These are phyloP conservation scores for Porodaedalea pini DNA, from an alignment of 1,284 basidiomycete species.

Conservation along the genomic window DNA sequence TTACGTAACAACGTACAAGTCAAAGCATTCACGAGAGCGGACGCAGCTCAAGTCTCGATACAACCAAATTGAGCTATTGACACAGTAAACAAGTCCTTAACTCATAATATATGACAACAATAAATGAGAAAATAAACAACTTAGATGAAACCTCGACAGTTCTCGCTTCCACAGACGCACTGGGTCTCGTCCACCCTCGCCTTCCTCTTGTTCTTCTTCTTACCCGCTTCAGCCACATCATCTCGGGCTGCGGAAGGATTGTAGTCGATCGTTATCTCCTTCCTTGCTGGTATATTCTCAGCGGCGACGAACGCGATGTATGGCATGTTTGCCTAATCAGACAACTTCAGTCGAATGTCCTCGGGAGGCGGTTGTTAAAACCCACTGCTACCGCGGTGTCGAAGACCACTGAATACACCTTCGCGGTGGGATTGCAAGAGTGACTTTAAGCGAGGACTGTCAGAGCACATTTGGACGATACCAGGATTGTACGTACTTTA, in stretches of 20 bases:
- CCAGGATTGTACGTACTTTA: background rate
- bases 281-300: conserved; percentile 42
- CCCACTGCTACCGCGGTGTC: conserved; percentile 55
- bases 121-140: background rate
- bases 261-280: conserved; percentile 65
- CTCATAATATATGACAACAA: background rate
- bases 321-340: conserved; percentile 48
- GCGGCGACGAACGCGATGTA: conserved; percentile 57
- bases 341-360: background rate
- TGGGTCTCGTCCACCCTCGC: conserved; percentile 20
- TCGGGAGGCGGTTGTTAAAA: background rate
- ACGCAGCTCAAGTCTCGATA: no score
- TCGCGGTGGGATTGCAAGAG: conserved; percentile 58
- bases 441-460: conserved; percentile 40
- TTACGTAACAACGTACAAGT: no score
- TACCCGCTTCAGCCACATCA: conserved; percentile 16
- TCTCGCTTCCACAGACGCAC: conserved; percentile 13
- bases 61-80: no score
- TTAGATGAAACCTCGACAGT: conserved; percentile 18
- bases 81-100: no score
- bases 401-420: conserved; percentile 54
- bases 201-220: conserved; percentile 25
- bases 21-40: no score
- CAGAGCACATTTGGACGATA: background rate
- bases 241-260: conserved; percentile 36